phyloP scores from a whole-genome alignment of 352 stramenopile species.

The Pythium dissotocum region DNA sequence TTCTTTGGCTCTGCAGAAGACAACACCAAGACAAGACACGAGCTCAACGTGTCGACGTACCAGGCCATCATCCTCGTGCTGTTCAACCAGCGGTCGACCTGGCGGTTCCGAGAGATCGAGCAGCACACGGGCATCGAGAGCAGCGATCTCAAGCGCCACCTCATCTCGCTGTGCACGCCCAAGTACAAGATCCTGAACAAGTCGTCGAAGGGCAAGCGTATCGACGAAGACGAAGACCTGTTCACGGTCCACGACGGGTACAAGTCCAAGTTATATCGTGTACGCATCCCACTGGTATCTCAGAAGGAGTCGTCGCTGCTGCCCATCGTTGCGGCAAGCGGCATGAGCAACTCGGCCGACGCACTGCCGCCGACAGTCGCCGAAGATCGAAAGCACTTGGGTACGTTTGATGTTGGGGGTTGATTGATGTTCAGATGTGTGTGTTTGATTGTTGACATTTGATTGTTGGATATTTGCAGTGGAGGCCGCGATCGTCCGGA shows the following conservation, averaged over 20 bases:
- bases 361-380: slow-evolving; percentile 91
- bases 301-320: slow-evolving; percentile 77
- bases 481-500: slow-evolving; percentile 93
- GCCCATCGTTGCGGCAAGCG: slow-evolving; percentile 32
- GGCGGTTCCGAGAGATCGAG: slow-evolving; percentile 89
- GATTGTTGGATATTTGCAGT: slow-evolving; percentile 34
- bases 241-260: slow-evolving; percentile 96
- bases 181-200: slow-evolving; percentile 98
- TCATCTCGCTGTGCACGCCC: slow-evolving; percentile 97
- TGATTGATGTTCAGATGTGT: background rate
- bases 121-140: slow-evolving; percentile 89
- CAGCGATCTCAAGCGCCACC: slow-evolving; percentile 90
- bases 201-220: slow-evolving; percentile 96
- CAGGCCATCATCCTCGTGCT: slow-evolving; percentile 98
- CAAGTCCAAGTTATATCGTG: slow-evolving; percentile 91
- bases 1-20: slow-evolving; percentile 75
- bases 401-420: slow-evolving; percentile 23
- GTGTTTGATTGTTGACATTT: background rate
- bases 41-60: slow-evolving; percentile 97
- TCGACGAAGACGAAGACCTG: slow-evolving; percentile 92
- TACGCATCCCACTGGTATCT: slow-evolving; percentile 84
- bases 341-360: slow-evolving; percentile 56
- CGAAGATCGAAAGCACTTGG: slow-evolving; percentile 95
- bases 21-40: slow-evolving; percentile 46
- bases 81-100: slow-evolving; percentile 92